Percentiles rank a stretch among this genome's conserved stretches.
Evolutionary conservation across 2,329 filamentous ascomycete genomes (phyloP).

Genomic region (Microascus cirrosus): DNA sequence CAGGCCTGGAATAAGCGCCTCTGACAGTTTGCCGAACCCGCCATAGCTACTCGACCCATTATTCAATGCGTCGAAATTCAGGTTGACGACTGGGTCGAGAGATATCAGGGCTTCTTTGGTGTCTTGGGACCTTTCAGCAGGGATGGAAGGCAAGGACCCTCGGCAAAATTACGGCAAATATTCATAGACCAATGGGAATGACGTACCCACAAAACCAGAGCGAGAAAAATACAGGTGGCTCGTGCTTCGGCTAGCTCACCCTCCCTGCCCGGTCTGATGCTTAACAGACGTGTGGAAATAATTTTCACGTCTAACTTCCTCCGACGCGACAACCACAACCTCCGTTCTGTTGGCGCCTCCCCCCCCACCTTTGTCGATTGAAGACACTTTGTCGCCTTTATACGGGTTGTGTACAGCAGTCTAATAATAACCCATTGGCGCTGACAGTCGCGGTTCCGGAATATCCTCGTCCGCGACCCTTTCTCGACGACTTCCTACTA

Average conservation of each 20-base stretch:
- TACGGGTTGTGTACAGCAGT: not conserved
- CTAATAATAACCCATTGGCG: not conserved
- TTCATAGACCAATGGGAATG: not conserved
- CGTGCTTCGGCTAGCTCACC: not conserved
- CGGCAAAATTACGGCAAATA: not conserved
- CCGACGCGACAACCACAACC: not conserved
- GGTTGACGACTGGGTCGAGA: not conserved
- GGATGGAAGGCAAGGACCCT: not conserved
- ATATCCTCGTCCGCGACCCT: not conserved
- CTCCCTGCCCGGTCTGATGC: not conserved
- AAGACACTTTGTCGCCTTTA: not conserved
- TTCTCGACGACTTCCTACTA: not conserved
- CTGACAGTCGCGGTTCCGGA: not conserved
- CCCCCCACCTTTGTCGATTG: not conserved
- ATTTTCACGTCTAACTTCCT: not conserved
- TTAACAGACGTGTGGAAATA: not conserved
- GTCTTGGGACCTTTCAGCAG: not conserved
- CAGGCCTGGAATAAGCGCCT: no score
- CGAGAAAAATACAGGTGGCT: not conserved
- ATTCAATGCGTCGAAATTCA: no score
- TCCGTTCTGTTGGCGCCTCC: not conserved
- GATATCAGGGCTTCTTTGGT: not conserved
- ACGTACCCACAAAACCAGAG: not conserved
- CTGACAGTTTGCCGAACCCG: no score
- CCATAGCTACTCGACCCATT: no score